Evolutionary conservation across 2,329 filamentous ascomycete genomes (phyloP).

Genomic region (Trichoderma endophyticum): DNA sequence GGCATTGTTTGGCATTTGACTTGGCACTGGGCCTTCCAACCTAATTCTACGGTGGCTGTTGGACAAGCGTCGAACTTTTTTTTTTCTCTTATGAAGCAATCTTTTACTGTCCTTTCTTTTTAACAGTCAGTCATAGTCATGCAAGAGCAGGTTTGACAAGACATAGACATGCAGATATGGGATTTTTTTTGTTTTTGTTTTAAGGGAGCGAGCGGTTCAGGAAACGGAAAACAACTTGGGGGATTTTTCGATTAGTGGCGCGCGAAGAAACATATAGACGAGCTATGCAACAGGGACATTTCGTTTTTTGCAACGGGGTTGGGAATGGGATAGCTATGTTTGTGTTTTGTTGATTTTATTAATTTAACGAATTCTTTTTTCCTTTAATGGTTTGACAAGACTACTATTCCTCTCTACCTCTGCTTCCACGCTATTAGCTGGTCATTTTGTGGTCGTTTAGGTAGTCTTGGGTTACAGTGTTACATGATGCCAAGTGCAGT

Average conservation of each 20-base stretch:
- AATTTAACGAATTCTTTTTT: neutral
- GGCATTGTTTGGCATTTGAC: slow-evolving; percentile 6
- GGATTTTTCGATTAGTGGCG: slow-evolving; percentile 4
- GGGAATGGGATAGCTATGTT: neutral
- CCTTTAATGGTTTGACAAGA: neutral
- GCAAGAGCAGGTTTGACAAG: neutral
- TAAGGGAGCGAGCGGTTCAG: slow-evolving; percentile 9
- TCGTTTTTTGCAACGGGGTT: neutral
- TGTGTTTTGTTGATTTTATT: neutral
- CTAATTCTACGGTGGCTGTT: neutral
- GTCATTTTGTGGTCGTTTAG: neutral
- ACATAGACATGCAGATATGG: slow-evolving; percentile 7
- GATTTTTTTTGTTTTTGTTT: neutral
- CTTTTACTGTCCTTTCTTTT: neutral
- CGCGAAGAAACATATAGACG: slow-evolving; percentile 10
- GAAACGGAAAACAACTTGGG: neutral
- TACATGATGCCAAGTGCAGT: neutral
- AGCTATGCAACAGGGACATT: neutral
- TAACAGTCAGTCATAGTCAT: neutral
- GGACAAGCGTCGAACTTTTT: neutral
- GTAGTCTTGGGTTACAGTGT: neutral
- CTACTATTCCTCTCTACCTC: neutral
- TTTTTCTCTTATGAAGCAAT: neutral
- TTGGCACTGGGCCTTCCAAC: neutral
- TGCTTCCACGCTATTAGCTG: neutral